Conservation (phyloP, 495 filamentous ascomycete species). For the Terfezia claveryi region DNA sequence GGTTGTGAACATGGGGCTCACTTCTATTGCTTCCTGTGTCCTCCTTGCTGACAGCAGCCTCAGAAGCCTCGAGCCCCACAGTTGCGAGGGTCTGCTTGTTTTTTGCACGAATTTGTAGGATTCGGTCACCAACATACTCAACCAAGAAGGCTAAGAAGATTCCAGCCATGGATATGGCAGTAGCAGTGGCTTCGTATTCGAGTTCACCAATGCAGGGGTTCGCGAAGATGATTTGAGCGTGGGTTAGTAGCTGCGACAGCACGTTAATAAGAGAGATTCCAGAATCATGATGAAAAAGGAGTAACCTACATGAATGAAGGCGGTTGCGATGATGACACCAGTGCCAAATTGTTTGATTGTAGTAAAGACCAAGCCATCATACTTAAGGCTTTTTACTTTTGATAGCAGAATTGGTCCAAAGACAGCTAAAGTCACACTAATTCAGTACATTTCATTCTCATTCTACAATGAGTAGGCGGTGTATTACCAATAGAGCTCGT, state of each 20-base stretch:
- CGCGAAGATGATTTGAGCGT: conserved; percentile 38
- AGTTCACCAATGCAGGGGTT: conserved; percentile 41
- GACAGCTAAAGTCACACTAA: conserved; percentile 20
- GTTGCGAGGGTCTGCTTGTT: background rate
- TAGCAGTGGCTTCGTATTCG: conserved; percentile 35
- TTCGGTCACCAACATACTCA: conserved; percentile 34
- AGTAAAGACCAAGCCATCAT: conserved; percentile 23
- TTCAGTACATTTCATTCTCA: background rate
- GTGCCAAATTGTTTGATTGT: conserved; percentile 51
- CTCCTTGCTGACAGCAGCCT: background rate
- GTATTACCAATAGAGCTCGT: conserved; percentile 19
- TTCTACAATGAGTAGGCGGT: background rate
- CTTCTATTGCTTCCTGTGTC: background rate
- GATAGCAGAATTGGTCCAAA: conserved; percentile 23
- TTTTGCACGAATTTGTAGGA: conserved; percentile 17
- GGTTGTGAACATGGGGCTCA: conserved; percentile 9
- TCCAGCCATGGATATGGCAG: conserved; percentile 43
- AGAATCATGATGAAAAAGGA: conserved; percentile 13
- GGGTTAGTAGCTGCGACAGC: conserved; percentile 28
- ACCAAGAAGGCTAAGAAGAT: conserved; percentile 39
- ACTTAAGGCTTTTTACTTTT: conserved; percentile 1
- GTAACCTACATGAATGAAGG: conserved; percentile 33
- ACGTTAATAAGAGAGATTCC: conserved; percentile 5
- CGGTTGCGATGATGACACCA: conserved; percentile 48
- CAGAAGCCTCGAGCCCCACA: conserved; percentile 3